Evolutionary conservation across 805 yeast species (phyloP).

Genomic region (Schwanniomyces sp.): DNA sequence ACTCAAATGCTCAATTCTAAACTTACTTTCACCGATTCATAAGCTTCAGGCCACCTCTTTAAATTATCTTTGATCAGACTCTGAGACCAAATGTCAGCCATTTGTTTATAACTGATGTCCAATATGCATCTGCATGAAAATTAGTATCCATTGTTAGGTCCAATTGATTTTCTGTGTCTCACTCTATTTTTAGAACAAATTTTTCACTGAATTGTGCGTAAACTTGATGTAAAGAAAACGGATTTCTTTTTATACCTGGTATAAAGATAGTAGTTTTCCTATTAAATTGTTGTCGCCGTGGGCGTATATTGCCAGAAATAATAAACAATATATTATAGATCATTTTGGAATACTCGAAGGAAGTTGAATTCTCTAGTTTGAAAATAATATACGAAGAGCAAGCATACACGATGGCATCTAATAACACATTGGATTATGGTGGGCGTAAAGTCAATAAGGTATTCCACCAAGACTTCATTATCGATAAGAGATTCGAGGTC

Average conservation of each 20-base stretch:
- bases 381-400: neutral
- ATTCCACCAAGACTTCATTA: conserved; percentile 84
- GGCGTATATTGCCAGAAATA: neutral
- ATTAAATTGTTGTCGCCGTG: neutral
- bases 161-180: neutral
- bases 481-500: conserved; percentile 84
- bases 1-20: no score
- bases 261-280: neutral
- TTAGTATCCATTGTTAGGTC: neutral
- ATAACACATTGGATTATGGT: conserved; percentile 11
- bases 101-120: neutral
- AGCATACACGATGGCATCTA: conserved; percentile 4
- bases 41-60: no score
- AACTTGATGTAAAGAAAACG: neutral
- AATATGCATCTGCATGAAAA: neutral
- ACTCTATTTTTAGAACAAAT: neutral
- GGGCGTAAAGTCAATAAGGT: conserved; percentile 42
- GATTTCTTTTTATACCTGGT: neutral
- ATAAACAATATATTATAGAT: neutral
- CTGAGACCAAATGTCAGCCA: neutral
- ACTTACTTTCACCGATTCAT: no score
- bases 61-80: no score
- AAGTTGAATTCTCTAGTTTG: neutral
- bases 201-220: neutral
- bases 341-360: neutral